Conservation (phyloP, 768 basidiomycete species). For the Tylopilus sp. region DNA sequence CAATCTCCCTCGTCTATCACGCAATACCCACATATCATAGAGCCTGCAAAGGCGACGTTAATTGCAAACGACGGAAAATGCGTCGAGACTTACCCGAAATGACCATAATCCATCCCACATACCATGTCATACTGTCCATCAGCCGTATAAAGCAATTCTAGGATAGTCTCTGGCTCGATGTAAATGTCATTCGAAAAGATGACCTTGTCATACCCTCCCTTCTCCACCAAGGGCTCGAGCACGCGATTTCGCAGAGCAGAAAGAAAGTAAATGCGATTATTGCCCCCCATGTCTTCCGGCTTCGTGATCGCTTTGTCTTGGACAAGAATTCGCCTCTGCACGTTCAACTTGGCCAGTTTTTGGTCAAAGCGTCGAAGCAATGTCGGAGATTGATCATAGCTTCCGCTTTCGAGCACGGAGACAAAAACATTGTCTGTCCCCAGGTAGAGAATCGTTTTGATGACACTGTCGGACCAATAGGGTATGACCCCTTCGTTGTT, state of each 20-base stretch:
- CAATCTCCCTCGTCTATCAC: constrained; percentile 17
- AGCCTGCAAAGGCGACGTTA: constrained; percentile 4
- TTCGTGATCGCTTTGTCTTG: constrained; percentile 6
- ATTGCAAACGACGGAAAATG: neutral
- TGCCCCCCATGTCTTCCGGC: neutral
- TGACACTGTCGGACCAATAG: constrained; percentile 36
- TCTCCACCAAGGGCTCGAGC: constrained; percentile 37
- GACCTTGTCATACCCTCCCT: constrained; percentile 37
- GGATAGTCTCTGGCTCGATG: constrained; percentile 38
- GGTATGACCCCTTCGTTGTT: constrained; percentile 38
- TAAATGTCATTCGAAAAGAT: constrained; percentile 43
- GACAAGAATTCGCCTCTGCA: constrained; percentile 12
- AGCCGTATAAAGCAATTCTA: constrained; percentile 38
- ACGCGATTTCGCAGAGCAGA: constrained; percentile 38
- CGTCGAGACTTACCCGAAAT: constrained; percentile 28
- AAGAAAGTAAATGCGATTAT: constrained; percentile 10
- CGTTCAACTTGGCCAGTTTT: constrained; percentile 8
- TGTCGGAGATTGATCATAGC: constrained; percentile 9
- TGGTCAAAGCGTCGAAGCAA: constrained; percentile 12
- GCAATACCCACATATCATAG: constrained; percentile 25
- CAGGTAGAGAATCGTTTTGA: constrained; percentile 35
- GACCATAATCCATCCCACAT: constrained; percentile 39
- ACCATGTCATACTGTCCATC: constrained; percentile 42
- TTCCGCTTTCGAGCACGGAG: constrained; percentile 40
- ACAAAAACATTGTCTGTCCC: constrained; percentile 42